phyloP scores from a whole-genome alignment of 116 monocot genomes.

The Trichopus zeylanicus region DNA sequence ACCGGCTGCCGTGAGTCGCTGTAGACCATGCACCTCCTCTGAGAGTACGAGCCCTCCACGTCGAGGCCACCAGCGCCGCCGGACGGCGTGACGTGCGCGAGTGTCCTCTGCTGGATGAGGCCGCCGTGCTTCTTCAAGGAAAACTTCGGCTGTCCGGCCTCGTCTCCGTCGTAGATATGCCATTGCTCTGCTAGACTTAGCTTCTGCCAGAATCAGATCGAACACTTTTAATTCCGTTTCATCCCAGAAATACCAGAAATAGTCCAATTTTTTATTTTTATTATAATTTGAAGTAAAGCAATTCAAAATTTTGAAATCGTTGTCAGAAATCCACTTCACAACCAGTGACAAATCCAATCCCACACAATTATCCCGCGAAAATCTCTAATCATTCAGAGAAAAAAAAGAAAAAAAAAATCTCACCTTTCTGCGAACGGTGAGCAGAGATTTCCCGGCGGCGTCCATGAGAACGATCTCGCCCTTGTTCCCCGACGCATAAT shows the following conservation, averaged over 20 bases:
- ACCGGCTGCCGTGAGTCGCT: slow-evolving; percentile 31
- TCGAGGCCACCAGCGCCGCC: slow-evolving; percentile 13
- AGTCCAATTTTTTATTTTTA: too few relatives aligned
- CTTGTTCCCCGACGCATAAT: slow-evolving; percentile 39
- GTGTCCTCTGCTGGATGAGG: slow-evolving; percentile 26
- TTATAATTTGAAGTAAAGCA: too few relatives aligned
- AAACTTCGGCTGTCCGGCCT: slow-evolving; percentile 29
- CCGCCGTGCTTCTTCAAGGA: slow-evolving; percentile 42
- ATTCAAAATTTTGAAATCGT: too few relatives aligned
- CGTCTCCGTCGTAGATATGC: slow-evolving; percentile 68
- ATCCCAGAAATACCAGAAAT: too few relatives aligned
- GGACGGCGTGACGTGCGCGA: slow-evolving; percentile 38
- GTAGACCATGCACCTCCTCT: slow-evolving; percentile 44
- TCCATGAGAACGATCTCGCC: slow-evolving; percentile 81
- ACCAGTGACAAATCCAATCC: too few relatives aligned
- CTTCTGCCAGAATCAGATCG: slow-evolving; percentile 18
- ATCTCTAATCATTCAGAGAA: too few relatives aligned
- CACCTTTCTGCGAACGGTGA: slow-evolving; percentile 65
- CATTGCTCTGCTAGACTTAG: slow-evolving; percentile 53
- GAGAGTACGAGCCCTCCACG: slow-evolving; percentile 73
- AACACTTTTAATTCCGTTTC: too few relatives aligned
- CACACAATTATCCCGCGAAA: too few relatives aligned
- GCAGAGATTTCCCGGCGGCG: slow-evolving; percentile 39
- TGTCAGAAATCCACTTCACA: too few relatives aligned
- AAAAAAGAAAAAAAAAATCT: too few relatives aligned